Evolutionary conservation across 768 basidiomycete species (phyloP).

Genomic region (Termitomyces sp.): DNA sequence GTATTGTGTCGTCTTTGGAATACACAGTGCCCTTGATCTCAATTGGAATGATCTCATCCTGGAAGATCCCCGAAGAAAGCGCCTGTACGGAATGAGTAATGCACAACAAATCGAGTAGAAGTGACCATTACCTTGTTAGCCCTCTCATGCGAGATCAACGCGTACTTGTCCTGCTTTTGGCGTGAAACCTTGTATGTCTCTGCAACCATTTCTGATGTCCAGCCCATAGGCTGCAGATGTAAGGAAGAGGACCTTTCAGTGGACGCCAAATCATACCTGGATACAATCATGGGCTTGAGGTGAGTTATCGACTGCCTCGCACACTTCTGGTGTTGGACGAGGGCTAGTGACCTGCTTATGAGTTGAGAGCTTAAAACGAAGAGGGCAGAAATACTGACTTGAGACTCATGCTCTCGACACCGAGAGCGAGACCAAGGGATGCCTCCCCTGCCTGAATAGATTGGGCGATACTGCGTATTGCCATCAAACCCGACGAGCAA

Average conservation of each 20-base stretch:
- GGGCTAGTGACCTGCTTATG: conserved; percentile 37
- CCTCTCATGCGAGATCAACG: conserved; percentile 81
- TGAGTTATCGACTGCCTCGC: conserved; percentile 52
- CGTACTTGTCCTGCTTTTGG: conserved; percentile 85
- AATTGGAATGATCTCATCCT: conserved; percentile 87
- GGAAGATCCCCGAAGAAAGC: conserved; percentile 65
- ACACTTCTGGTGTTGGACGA: conserved; percentile 69
- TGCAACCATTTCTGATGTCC: conserved; percentile 94
- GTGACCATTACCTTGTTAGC: conserved; percentile 51
- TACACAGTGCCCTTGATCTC: conserved; percentile 64
- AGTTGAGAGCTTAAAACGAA: conserved; percentile 4
- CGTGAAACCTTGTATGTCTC: conserved; percentile 73
- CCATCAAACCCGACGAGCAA: conserved; percentile 92
- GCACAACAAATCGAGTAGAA: not conserved
- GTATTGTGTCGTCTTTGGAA: conserved; percentile 83
- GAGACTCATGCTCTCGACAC: conserved; percentile 79
- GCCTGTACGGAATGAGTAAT: conserved; percentile 38
- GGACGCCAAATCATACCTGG: conserved; percentile 40
- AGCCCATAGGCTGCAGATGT: conserved; percentile 77
- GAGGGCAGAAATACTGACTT: conserved; percentile 44
- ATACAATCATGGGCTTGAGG: conserved; percentile 72
- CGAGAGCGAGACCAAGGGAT: conserved; percentile 81
- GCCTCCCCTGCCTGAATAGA: conserved; percentile 81
- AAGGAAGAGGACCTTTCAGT: not conserved
- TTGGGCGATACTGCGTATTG: conserved; percentile 88